Evolutionary conservation across 768 basidiomycete genomes (phyloP), one percentile per base, ranked within the genome.

Genomic region (Tulasnella calospora): DNA sequence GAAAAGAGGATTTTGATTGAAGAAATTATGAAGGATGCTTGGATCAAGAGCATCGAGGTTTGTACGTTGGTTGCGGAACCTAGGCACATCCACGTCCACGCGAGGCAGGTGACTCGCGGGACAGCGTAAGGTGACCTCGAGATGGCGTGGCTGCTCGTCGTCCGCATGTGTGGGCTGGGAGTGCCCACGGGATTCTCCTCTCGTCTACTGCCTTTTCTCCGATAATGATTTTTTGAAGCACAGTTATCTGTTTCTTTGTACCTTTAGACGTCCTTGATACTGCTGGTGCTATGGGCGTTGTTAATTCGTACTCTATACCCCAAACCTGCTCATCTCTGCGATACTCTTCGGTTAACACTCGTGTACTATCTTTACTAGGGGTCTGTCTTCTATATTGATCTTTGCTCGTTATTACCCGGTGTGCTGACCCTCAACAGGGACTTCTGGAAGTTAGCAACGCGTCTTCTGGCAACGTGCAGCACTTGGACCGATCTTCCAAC

Each of bases 1-100:
- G 92, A 92, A 84, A 84, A 86, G 69, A 87, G 97, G 36, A 86
- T 86, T 77, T 85, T 89, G 71, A 93, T 97, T 81, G 96, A 98
- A 81, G 93, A 95, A 76, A 89, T 92, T 76, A 86, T 96, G 79
- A 87, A 86, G 80, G 90, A 96, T 81, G 81, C 90, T 79, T 98
- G 96, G 96, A 85, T 97, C 75, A 85, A 89, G 85, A 83, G 87
- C 40, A 93, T 98, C 80, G 92, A 96, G 85, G 90, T 96, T 19
- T 98, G 95, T 84, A 89, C 92, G 33, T 47, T 51, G 75, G 89
- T 88, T 61, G 82, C 86, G 79, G 86, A 88, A 79, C 90, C 94
- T 79, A 87, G 86, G 44, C 94, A 95, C 85, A 87, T 93, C 69
- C 94, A 95, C 84, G 89, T 89, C 35, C 78, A 84, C 51, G 81